Evolutionary conservation across 768 basidiomycete genomes (phyloP), one percentile per base, ranked within the genome.

Genomic region (Leccinum sublutescens): DNA sequence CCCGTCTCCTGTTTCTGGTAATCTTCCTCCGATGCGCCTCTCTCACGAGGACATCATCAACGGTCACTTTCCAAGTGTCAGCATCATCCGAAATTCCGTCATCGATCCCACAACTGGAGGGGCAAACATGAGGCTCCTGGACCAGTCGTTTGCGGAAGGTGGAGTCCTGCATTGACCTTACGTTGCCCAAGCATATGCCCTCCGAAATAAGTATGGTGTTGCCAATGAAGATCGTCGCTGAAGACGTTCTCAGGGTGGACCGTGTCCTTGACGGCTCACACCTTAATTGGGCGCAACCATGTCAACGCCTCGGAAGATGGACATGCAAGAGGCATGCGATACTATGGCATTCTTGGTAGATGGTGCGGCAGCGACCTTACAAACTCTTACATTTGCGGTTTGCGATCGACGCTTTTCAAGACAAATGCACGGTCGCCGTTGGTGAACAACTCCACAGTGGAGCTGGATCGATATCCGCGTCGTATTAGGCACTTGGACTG

Each of bases 81-180:
- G 33, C 43, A 40, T 47, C 23, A 31, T 58, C 31, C 51, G 57
- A 54, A 58, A 58, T 48, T 54, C 57, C 21, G 5, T 45, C 2
- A 21, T 36, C 15, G n/a, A 53, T 23, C 7, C 49, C 8, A 19
- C 15, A 2, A 27, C 23, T 3, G 31, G 57, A 2, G 2, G 17
- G 4, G 48, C 31, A 19, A 45, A 5, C 9, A 48, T 58, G n/a
- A 27, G 52, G 14, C 12, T 58, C n/a, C 31, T 58, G 2, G 15
- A 54, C 15, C 33, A 48, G 17, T 31, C 2, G 10, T 5, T 52
- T 21, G 33, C 27, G 12, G 51, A 5, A 9, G 31, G 25, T 6
- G 4, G 17, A 7, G 11, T 34, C 17, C 5, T 47, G 33, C 43
- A 34, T 58, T 25, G 57, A 54, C n/a, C 51, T 58, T 23, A 31